These are phyloP conservation scores for Trichoderma sp. DNA, from an alignment of 2,329 filamentous ascomycete species.

Conservation along the genomic window DNA sequence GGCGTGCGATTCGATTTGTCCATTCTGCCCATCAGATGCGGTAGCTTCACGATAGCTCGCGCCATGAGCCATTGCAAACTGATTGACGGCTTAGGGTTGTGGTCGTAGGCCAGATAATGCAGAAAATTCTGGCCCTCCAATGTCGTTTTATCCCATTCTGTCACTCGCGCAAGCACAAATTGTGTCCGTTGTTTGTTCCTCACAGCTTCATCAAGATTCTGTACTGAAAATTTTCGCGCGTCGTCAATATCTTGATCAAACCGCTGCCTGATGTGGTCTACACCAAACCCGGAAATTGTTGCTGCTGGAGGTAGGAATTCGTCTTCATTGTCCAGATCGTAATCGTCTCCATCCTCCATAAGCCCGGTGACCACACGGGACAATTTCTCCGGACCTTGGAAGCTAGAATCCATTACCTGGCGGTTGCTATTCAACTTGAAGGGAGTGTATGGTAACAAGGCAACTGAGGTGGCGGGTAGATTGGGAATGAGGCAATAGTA, in stretches of 20 bases:
- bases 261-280: neutral
- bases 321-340: neutral
- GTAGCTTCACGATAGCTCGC: neutral
- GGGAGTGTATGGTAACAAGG: neutral
- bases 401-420: neutral
- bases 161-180: neutral
- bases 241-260: slow-evolving; percentile 1
- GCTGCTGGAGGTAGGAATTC: neutral
- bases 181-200: neutral
- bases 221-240: neutral
- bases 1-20: neutral
- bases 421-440: neutral
- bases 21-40: neutral
- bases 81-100: neutral
- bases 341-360: neutral
- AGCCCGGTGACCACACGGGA: neutral
- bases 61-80: neutral
- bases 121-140: neutral
- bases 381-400: neutral
- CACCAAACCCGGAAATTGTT: neutral
- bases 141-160: neutral
- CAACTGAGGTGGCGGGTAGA: neutral
- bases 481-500: neutral
- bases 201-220: neutral
- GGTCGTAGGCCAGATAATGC: neutral